phyloP scores from a whole-genome alignment of 441 rosid species.

The Gossypium schwendimanii region DNA sequence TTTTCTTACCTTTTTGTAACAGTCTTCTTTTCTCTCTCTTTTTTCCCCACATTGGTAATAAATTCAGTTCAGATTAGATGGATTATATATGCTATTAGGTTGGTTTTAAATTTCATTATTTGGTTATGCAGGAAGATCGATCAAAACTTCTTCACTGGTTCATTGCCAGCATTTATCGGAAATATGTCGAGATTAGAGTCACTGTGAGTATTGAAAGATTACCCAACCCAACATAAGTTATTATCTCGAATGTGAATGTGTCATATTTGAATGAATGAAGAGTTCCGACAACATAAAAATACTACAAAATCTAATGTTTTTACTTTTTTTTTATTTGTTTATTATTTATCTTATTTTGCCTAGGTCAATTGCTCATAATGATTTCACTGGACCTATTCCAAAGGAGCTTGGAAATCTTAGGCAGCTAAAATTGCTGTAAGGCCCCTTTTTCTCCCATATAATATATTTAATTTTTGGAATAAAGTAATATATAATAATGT shows the following conservation, averaged over 20 bases:
- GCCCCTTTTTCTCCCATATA: too few relatives aligned
- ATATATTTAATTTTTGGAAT: too few relatives aligned
- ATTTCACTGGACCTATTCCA: neutral
- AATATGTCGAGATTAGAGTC: neutral
- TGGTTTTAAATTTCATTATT: too few relatives aligned
- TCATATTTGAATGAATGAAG: too few relatives aligned
- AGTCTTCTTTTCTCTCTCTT: neutral
- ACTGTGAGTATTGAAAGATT: neutral
- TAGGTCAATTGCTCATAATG: neutral
- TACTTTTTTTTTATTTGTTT: too few relatives aligned
- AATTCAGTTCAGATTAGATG: too few relatives aligned
- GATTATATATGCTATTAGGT: too few relatives aligned
- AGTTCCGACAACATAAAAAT: too few relatives aligned
- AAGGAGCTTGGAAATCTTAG: neutral
- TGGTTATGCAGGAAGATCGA: conserved; percentile 7
- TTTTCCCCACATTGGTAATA: neutral
- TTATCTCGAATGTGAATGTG: too few relatives aligned
- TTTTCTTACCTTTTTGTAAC: conserved; percentile 39
- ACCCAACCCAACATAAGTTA: neutral
- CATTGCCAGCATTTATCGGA: conserved; percentile 5
- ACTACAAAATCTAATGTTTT: too few relatives aligned
- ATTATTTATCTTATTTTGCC: neutral
- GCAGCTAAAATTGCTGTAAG: neutral
- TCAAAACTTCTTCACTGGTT: conserved; percentile 9
- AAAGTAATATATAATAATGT: too few relatives aligned